These are phyloP conservation scores for Coelastrella sp. DNA, from an alignment of 139 green algal species.

Conservation along the genomic window DNA sequence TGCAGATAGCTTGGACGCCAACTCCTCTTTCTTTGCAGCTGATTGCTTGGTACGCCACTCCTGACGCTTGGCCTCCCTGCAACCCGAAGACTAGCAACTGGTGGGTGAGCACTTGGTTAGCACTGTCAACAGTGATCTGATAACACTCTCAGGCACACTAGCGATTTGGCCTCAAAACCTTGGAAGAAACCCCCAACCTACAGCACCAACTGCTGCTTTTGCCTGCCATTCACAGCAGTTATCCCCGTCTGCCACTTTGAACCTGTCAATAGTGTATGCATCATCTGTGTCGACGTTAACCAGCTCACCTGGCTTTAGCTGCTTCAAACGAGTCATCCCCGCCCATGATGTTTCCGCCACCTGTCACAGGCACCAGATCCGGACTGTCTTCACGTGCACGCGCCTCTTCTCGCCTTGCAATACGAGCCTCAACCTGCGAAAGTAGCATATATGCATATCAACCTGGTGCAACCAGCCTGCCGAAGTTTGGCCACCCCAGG, in stretches of 20 bases:
- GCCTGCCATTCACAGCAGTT: too few species aligned
- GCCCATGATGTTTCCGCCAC: constrained; percentile 73
- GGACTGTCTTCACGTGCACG: constrained; percentile 59
- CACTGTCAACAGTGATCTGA: too few species aligned
- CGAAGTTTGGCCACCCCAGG: background rate
- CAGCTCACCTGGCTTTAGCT: constrained; percentile 66
- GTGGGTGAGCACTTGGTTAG: too few species aligned
- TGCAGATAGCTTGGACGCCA: constrained; percentile 55
- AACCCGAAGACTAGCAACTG: background rate
- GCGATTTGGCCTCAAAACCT: too few species aligned
- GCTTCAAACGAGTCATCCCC: constrained; percentile 70
- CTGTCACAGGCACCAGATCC: constrained; percentile 59
- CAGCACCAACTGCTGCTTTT: too few species aligned
- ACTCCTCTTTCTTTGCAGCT: constrained; percentile 48
- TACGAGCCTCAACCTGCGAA: constrained; percentile 64
- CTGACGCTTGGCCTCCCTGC: constrained; percentile 45
- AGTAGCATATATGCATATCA: background rate
- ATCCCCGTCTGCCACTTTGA: too few species aligned
- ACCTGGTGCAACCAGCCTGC: background rate
- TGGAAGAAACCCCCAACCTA: too few species aligned
- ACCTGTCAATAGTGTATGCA: background rate
- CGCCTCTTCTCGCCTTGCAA: constrained; percentile 64
- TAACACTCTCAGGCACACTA: too few species aligned
- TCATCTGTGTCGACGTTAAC: background rate
- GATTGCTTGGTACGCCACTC: constrained; percentile 23